Evolutionary conservation across 257 asterid species (phyloP).

Genomic region (Solanum peruvianum): DNA sequence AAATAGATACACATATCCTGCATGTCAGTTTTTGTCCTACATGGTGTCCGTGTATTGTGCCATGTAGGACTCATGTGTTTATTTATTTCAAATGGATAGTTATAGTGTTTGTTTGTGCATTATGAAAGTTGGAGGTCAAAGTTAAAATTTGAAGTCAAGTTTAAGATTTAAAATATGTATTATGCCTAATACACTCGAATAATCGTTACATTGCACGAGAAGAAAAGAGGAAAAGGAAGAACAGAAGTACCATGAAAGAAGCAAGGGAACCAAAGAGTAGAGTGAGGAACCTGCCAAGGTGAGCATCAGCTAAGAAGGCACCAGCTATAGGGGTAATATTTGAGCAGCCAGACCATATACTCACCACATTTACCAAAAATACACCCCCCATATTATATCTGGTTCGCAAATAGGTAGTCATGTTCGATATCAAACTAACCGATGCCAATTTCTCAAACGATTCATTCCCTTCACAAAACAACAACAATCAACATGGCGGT

Average conservation of each 20-base stretch:
- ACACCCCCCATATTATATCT: constrained; percentile 56
- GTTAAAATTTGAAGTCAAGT: too few species aligned
- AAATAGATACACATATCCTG: too few species aligned
- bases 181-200: too few species aligned
- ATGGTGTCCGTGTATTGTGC: too few species aligned
- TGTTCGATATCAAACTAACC: constrained; percentile 56
- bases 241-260: constrained; percentile 39
- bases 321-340: constrained; percentile 53
- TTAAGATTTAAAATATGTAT: too few species aligned
- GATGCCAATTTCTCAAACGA: constrained; percentile 89
- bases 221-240: not conserved
- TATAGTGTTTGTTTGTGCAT: too few species aligned
- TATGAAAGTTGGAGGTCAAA: too few species aligned
- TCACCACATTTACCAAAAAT: constrained; percentile 49
- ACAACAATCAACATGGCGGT: not conserved
- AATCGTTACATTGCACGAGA: not conserved
- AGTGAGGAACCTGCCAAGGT: constrained; percentile 57
- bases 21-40: too few species aligned
- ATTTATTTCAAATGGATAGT: too few species aligned
- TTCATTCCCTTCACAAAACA: constrained; percentile 38
- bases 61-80: too few species aligned
- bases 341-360: constrained; percentile 53
- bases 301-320: constrained; percentile 53
- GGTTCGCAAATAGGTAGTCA: constrained; percentile 48
- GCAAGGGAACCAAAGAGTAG: constrained; percentile 52